Evolutionary conservation across 2,329 filamentous ascomycete genomes (phyloP), one percentile per base, ranked within the genome.

Genomic region (Penicillium vulpinum): DNA sequence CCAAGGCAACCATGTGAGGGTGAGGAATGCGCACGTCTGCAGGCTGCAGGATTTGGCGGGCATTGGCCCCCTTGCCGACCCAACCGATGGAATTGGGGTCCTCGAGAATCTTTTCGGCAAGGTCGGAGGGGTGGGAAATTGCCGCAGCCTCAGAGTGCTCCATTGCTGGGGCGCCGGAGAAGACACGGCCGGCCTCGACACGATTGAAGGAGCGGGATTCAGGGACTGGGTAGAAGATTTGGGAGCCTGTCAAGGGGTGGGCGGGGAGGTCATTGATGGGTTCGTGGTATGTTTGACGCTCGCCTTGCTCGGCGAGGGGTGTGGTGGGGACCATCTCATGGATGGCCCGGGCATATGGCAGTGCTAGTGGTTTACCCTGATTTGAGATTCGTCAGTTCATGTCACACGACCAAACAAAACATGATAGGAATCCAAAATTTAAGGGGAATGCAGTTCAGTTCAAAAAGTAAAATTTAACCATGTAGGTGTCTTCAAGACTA

Each of bases 401-500:
- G 48, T 58, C 29, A 54, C 58, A 64, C 67, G 60, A 68, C 62
- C 54, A 65, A 40, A 48, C 56, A 51, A 62, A 11, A 35, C 46
- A 10, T 22, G 35, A 51, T n/a, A 33, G 21, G 11, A 52, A 52
- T 56, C 18, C 48, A 56, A 46, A 41, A 39, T 49, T 28, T 31
- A 51, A 49, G 15, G 26, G 36, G n/a, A 41, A 36, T 56, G 48
- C 60, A 56, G 39, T 60, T 66, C 68, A 71, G 69, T 62, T 52
- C 48, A 54, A 64, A 59, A 64, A 66, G 88, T 85, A 87, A 85
- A 83, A 83, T 84, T 68, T 74, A 76, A 75, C 67, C 77, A 97
- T 63, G 64, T 68, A 74, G 80, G 76, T 87, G 92, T 97, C 92
- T 96, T 97, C 83, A 95, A 96, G 93, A 97, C 93, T 97, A 96